Evolutionary conservation across 495 filamentous ascomycete species (phyloP), one percentile per base, ranked within the genome.

Genomic region (Neurospora cerealis): DNA sequence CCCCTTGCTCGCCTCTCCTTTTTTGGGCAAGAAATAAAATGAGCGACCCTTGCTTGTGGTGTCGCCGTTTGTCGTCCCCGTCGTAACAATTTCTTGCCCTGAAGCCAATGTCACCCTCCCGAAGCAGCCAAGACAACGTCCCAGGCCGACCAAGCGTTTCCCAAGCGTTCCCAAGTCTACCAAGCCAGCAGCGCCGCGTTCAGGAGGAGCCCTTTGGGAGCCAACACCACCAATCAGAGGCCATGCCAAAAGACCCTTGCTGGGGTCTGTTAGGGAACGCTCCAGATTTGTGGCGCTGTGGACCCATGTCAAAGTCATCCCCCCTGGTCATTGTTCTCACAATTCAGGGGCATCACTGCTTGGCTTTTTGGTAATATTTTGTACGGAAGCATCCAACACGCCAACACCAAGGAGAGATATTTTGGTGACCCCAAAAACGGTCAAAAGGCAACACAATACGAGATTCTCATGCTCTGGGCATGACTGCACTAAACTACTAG

Each of bases 251-350:
- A 66, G 54, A 66, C 15, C 54, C 54, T 66, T 34, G 54, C 54
- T 34, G 32, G 71, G 17, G 17, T 10, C 40, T 72, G 32, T 66
- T 38, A 39, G 69, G 24, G 32, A 46, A 62, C 24, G 73, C 73
- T 71, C 70, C 48, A 71, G 69, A 72, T 69, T 44, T 74, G 73
- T 74, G 73, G 73, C 73, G 70, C 73, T 69, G 62, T 66, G 69
- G 5, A 60, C 70, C 54, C 73, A 37, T 44, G 24, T 36, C 66
- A 32, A 44, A 21, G 37, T 37, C 62, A 36, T 19, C n/a, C n/a
- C 71, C 54, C 54, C 28, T 66, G 54, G 54, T 66, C 54, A 34
- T 34, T 34, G 15, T 34, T 66, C 28, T 34, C 28, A 34, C 54
- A 46, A 66, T 66, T 66, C 54, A 66, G 54, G 54, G 54, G 54